phyloP scores from a whole-genome alignment of 2,329 filamentous ascomycete species.

The Ophiostoma sp. region DNA sequence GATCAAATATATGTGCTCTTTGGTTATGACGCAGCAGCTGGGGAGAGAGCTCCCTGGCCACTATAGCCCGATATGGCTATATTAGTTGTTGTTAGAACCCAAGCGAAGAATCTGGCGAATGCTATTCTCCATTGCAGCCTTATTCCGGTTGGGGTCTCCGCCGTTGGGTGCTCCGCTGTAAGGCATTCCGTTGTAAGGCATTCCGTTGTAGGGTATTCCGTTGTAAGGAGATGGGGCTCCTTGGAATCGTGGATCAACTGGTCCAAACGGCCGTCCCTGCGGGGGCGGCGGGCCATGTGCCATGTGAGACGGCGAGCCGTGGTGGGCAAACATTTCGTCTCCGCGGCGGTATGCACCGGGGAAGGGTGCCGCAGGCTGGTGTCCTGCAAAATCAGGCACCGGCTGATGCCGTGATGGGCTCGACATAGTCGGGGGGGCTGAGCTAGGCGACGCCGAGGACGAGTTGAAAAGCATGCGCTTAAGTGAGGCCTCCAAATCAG shows the following conservation, averaged over 20 bases:
- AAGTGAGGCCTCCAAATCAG: background rate
- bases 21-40: background rate
- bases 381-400: background rate
- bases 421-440: background rate
- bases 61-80: background rate
- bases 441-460: background rate
- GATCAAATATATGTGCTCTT: conserved; percentile 19
- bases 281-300: background rate
- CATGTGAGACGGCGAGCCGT: background rate
- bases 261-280: background rate
- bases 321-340: background rate
- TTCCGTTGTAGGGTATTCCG: background rate
- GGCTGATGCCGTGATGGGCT: conserved; percentile 15
- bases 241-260: background rate
- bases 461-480: conserved; percentile 8
- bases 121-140: conserved; percentile 47
- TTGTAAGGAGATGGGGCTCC: background rate
- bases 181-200: background rate
- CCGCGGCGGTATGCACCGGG: conserved; percentile 30
- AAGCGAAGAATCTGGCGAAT: conserved; percentile 50
- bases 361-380: conserved; percentile 23
- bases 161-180: background rate
- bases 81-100: conserved; percentile 20
- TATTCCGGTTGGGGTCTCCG: background rate
- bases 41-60: too few species aligned